Base-by-base conservation (phyloP, 2,329 filamentous ascomycete genomes). In the Cytospora chrysosperma region DNA sequence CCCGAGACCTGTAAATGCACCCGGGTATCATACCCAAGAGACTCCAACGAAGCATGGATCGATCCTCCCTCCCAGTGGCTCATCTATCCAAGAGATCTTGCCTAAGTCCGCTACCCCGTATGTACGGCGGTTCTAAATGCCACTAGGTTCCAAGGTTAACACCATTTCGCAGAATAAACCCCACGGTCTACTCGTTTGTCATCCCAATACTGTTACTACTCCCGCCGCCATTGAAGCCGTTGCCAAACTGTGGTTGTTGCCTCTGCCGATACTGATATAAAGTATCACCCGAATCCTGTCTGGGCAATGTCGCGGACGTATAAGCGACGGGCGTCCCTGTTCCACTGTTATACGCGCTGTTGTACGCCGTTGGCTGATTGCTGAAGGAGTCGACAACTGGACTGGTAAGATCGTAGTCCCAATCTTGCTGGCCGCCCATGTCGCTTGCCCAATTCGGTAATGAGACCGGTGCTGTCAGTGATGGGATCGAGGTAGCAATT, bases 321-420 rank as follows among this genome's bases (percentile, higher is more conserved):
- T 63, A 63, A 5, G 60, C 57, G 19, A 61, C 56, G 3, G 64
- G 64, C 21, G 64, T 65, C 4, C 61, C 64, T 15, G 61, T 56
- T n/a, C 64, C 64, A 49, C 64, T 65, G 34, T 58, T 58, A 21
- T 62, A 62, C 7, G n/a, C 43, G 49, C 64, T 65, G 37, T 61
- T 61, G 37, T 61, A 61, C 17, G 61, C 61, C 4, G 64, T 60
- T 26, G 53, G 53, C n/a, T 63, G 49, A 37, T 54, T 63, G 50
- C 54, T 63, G 49, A 61, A 65, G 27, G 61, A 57, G 24, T 65
- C 64, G 9, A 64, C 47, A 4, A 59, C 43, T 26, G 64, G 64
- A 26, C 64, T 65, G 19, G 61, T 64, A 24, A 65, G 49, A 26
- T 65, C 64, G 32, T 65, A 65, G 19, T 62, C 61, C 64, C 64